These are phyloP conservation scores for Triticum turgidum DNA, from an alignment of 176 grass and related monocot genomes.

Conservation along the genomic window DNA sequence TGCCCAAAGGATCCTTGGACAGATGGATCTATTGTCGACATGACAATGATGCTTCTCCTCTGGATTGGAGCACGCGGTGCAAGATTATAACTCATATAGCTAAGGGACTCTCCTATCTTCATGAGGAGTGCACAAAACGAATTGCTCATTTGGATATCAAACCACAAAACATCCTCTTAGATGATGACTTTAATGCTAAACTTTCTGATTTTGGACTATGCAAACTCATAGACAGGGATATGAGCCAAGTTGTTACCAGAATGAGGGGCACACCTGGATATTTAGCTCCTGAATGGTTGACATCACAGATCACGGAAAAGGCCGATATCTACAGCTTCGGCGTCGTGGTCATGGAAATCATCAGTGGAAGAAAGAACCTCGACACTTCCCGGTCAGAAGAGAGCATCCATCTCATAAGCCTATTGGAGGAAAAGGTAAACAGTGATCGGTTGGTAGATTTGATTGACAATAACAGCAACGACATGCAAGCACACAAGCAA, in stretches of 20 bases:
- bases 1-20: neutral
- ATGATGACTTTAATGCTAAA: conserved; percentile 36
- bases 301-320: conserved; percentile 53
- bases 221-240: conserved; percentile 63
- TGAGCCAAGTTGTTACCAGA: conserved; percentile 45
- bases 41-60: neutral
- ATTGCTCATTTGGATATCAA: conserved; percentile 47
- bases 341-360: conserved; percentile 53
- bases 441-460: conserved; percentile 18
- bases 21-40: neutral
- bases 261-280: conserved; percentile 40
- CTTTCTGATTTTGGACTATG: conserved; percentile 45
- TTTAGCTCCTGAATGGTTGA: conserved; percentile 54
- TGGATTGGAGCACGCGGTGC: neutral
- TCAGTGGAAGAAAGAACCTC: conserved; percentile 48
- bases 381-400: conserved; percentile 34
- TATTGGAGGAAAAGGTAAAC: conserved; percentile 37
- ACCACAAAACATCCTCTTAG: conserved; percentile 46
- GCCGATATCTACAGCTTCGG: conserved; percentile 61
- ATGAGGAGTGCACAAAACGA: conserved; percentile 41
- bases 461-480: neutral
- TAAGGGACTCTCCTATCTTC: conserved; percentile 47
- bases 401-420: conserved; percentile 29
- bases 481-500: conserved; percentile 19
- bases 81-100: conserved; percentile 29